Percentiles rank a stretch among this genome's conserved stretches.
These are phyloP conservation scores for Diaporthe australafricana DNA, from an alignment of 2,329 filamentous ascomycete genomes.

Conservation along the genomic window DNA sequence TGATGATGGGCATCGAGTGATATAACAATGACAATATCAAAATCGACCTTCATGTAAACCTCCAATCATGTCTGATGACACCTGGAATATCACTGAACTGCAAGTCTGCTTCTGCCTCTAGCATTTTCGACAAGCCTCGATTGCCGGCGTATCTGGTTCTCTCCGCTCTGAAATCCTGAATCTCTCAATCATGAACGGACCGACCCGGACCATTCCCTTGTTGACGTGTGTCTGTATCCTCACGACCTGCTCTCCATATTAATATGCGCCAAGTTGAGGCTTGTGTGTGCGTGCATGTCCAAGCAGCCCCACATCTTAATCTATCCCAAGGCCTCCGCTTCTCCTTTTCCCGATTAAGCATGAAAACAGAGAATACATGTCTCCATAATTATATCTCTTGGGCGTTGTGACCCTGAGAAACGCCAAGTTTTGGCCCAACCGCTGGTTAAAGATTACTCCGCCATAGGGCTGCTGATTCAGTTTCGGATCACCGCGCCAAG, in stretches of 20 bases:
- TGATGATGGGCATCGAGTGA: neutral
- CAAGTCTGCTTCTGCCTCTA: neutral
- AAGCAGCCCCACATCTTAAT: neutral
- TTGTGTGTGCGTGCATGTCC: neutral
- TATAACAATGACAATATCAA: neutral
- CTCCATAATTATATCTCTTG: neutral
- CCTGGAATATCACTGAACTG: neutral
- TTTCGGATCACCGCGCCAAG: neutral
- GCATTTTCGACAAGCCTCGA: neutral
- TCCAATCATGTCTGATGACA: too few relatives aligned
- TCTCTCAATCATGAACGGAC: neutral
- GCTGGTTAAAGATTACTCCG: constrained; percentile 3
- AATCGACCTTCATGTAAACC: neutral
- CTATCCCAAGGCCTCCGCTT: neutral
- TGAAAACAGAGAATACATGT: neutral
- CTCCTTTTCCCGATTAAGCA: constrained; percentile 3
- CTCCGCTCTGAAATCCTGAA: neutral
- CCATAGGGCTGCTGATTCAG: neutral
- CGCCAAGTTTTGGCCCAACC: neutral
- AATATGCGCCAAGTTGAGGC: neutral
- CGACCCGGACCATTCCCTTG: neutral
- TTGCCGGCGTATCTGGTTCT: neutral
- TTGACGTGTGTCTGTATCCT: neutral
- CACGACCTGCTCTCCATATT: neutral
- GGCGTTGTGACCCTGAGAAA: neutral